phyloP scores from a whole-genome alignment of 371 early-diverging fungal genomes.

The Mucor piriformis region DNA sequence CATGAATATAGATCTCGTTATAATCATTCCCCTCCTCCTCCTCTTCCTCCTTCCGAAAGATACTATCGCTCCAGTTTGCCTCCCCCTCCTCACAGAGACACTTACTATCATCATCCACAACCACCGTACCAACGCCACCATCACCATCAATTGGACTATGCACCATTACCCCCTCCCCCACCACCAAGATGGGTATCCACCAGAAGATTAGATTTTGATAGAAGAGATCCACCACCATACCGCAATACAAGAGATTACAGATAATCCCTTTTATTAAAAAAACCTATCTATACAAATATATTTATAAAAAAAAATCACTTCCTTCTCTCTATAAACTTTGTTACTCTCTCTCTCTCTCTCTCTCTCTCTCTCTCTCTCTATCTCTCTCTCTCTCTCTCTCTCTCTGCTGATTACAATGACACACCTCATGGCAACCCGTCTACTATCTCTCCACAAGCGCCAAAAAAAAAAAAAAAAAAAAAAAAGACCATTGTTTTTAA shows the following conservation, averaged over 20 bases:
- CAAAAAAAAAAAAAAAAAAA: no score
- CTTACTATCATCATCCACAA: not conserved
- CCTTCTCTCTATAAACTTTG: no score
- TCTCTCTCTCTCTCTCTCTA: no score
- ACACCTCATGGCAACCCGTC: no score
- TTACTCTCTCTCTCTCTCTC: no score
- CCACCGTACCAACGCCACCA: not conserved
- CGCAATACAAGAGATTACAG: not conserved
- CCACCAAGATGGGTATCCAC: constrained; percentile 4
- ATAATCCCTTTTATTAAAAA: no score
- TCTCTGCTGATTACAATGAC: no score
- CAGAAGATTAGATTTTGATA: not conserved
- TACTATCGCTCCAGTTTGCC: not conserved
- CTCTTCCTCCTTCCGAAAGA: not conserved
- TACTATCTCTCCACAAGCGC: no score
- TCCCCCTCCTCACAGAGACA: not conserved
- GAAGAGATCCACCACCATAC: not conserved
- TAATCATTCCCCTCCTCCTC: not conserved
- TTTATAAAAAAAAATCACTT: no score
- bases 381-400: no score
- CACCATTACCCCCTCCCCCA: constrained; percentile 1
- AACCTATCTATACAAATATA: no score
- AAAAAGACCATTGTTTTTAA: no score
- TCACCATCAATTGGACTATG: constrained; percentile 3
- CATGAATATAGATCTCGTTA: not conserved